Conservation (phyloP, 371 early-diverging fungal genomes). For the Basidiobolus meristosporus region DNA sequence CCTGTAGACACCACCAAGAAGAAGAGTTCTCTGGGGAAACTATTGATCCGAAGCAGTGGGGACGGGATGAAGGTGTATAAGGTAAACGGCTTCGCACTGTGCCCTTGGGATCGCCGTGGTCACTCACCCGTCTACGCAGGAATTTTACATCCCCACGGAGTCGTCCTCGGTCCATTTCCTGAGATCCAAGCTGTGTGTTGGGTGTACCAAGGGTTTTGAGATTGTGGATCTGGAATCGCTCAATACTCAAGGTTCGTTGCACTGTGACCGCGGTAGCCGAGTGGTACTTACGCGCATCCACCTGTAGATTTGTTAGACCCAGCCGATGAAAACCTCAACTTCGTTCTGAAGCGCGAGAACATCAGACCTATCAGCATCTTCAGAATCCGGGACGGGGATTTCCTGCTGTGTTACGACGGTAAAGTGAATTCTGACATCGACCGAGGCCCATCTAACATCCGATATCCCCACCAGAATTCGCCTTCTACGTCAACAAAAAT, state of each 20-base stretch:
- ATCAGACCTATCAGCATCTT: conserved; percentile 67
- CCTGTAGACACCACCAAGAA: conserved; percentile 23
- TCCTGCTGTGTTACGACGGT: conserved; percentile 78
- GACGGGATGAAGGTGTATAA: conserved; percentile 6
- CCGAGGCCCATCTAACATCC: no score
- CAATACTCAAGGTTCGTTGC: conserved; percentile 34
- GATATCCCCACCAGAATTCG: conserved; percentile 64
- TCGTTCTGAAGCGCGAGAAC: conserved; percentile 53
- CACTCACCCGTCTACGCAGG: no score
- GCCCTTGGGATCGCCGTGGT: no score
- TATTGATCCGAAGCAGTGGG: neutral
- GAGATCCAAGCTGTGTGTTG: conserved; percentile 63
- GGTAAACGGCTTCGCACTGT: no score
- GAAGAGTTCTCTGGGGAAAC: conserved; percentile 16
- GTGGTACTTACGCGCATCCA: no score
- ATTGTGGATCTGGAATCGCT: conserved; percentile 73
- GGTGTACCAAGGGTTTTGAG: conserved; percentile 81
- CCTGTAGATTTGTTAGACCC: conserved; percentile 49
- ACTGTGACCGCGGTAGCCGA: no score
- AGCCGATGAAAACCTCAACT: conserved; percentile 55
- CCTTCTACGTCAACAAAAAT: conserved; percentile 71
- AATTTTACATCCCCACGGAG: conserved; percentile 80
- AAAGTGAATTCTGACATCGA: no score
- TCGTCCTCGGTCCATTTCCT: conserved; percentile 59
- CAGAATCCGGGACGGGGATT: conserved; percentile 47